Conservation (phyloP, 441 rosid genomes). For the Bruguiera hainesii region DNA sequence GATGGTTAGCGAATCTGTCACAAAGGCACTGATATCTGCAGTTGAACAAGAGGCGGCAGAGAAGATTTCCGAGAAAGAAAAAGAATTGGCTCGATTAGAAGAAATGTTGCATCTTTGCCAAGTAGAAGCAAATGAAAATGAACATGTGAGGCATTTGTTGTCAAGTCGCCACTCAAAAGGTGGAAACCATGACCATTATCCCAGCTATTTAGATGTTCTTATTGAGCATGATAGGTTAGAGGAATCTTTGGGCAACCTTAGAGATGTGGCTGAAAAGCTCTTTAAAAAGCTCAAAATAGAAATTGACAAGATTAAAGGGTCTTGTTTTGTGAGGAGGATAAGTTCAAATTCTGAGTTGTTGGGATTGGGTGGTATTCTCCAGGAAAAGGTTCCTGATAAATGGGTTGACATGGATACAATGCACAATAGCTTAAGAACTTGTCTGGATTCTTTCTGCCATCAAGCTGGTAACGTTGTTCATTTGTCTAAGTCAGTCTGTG, state of each 20-base stretch:
- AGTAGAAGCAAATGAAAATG: conserved; percentile 34
- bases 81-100: conserved; percentile 53
- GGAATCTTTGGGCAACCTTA: conserved; percentile 41
- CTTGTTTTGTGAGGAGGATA: conserved; percentile 30
- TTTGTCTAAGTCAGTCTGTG: conserved; percentile 35
- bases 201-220: conserved; percentile 20
- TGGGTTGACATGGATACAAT: conserved; percentile 43
- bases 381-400: conserved; percentile 39
- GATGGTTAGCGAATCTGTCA: conserved; percentile 72
- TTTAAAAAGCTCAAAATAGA: conserved; percentile 55
- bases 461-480: conserved; percentile 32
- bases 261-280: conserved; percentile 43
- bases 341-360: conserved; percentile 33
- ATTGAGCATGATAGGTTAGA: conserved; percentile 20
- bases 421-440: conserved; percentile 43
- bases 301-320: conserved; percentile 44
- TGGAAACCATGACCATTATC: conserved; percentile 12
- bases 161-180: conserved; percentile 16
- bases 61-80: conserved; percentile 58
- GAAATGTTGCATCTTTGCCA: conserved; percentile 36
- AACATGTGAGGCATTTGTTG: conserved; percentile 7
- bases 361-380: conserved; percentile 44
- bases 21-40: conserved; percentile 72
- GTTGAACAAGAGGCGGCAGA: conserved; percentile 70
- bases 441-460: conserved; percentile 38